Evolutionary conservation across 805 yeast species (phyloP), one percentile per base, ranked within the genome.

Genomic region (Metschnikowia vanudenii): DNA sequence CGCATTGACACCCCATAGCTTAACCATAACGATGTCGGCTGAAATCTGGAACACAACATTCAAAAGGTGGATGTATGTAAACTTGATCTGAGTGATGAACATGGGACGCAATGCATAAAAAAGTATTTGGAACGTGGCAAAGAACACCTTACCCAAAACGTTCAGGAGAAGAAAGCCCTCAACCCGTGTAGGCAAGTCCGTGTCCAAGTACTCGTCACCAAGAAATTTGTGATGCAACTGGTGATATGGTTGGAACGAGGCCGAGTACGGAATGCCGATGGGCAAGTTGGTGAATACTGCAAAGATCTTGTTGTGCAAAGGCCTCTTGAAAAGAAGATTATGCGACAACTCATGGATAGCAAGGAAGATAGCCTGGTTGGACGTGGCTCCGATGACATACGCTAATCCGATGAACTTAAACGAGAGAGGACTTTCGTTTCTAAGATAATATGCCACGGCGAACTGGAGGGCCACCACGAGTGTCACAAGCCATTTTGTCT

Each of bases 31-130:
- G 41, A 59, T 63, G 62, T 90, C 95, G 26, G 78, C 81, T 1
- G 64, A 39, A 1, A 84, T 47, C 60, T 89, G 96, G 37, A 69
- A 73, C 2, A 79, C 60, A 14, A 84, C 73, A 62, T 90, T 90
- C 35, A 87, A 51, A 45, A 85, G 67, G 64, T 90, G 97, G 40
- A 89, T 74, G 60, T 76, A 73, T 1, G 96, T 86, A 68, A 89
- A 80, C 46, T 80, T 80, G 58, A 90, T 75, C 55, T 79, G 81
- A 30, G 94, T 85, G 46, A 90, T 75, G 62, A 85, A 87, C 85
- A 89, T 85, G 30, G 97, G 97, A 56, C 97, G 75, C 51, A 90
- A 65, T 0, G 97, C 97, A 60, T 90, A 90, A 64, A 90, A 90
- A 45, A 90, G 78, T 47, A 90, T 82, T 69, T 90, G 97, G 69